Evolutionary conservation across 441 rosid genomes (phyloP).

Genomic region (Croton laevigatus): DNA sequence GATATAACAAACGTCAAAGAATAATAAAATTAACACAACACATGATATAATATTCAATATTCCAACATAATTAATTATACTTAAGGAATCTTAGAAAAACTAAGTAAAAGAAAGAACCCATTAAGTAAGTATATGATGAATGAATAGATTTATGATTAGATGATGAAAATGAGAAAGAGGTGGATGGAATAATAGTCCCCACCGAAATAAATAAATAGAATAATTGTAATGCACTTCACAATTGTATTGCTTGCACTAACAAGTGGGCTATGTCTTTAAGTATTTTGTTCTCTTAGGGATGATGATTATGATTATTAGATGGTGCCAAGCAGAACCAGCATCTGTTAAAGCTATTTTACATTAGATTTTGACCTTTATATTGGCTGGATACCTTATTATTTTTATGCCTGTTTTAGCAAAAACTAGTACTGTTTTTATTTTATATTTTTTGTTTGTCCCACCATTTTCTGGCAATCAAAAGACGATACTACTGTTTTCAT

Average conservation of each 20-base stretch:
- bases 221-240: constrained; percentile 34
- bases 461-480: constrained; percentile 32
- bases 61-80: not conserved
- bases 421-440: too few relatives aligned
- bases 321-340: constrained; percentile 34
- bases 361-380: constrained; percentile 32
- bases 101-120: constrained; percentile 8
- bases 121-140: constrained; percentile 2
- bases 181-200: constrained; percentile 48
- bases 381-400: constrained; percentile 18
- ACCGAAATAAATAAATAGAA: too few relatives aligned
- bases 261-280: constrained; percentile 41
- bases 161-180: constrained; percentile 33
- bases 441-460: constrained; percentile 20
- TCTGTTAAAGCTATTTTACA: constrained; percentile 37
- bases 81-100: not conserved
- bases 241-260: constrained; percentile 30
- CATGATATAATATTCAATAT: not conserved
- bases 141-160: constrained; percentile 3
- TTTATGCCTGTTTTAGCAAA: too few relatives aligned
- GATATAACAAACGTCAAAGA: not conserved
- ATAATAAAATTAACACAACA: not conserved
- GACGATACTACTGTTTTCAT: constrained; percentile 13
- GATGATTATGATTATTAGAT: constrained; percentile 27
- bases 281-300: constrained; percentile 29